Conservation (phyloP, 441 rosid species). For the Populus trichocarpa region DNA sequence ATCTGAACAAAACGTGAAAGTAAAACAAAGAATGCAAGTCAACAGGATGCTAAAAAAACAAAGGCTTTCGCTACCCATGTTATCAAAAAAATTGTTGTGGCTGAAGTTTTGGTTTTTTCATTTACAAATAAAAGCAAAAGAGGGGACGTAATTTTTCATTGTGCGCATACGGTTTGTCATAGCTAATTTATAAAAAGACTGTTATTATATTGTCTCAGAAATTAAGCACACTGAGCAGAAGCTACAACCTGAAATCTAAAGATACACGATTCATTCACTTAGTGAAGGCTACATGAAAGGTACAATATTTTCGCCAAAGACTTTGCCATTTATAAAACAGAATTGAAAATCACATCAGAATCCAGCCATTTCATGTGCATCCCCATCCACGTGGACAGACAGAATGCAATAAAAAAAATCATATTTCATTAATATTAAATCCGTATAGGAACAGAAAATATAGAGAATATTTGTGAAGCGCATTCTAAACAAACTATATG, state of each 20-base stretch:
- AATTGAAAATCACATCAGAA: not conserved
- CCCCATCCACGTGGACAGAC: not conserved
- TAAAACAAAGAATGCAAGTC: constrained; percentile 2
- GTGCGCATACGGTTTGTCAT: not conserved
- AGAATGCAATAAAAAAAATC: not conserved
- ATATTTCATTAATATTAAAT: not conserved
- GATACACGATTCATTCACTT: not conserved
- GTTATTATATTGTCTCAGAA: not conserved
- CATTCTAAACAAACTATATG: not conserved
- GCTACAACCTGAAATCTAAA: not conserved
- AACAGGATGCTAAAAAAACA: not conserved
- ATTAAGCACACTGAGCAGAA: not conserved
- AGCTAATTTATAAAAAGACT: not conserved
- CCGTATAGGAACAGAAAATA: not conserved
- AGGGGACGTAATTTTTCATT: not conserved
- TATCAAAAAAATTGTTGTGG: not conserved
- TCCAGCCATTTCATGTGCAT: not conserved
- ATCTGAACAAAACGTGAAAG: constrained; percentile 44
- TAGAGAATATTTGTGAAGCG: not conserved
- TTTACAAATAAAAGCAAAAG: not conserved
- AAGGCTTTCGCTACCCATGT: not conserved
- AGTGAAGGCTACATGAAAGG: not conserved
- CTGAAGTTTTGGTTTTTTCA: not conserved
- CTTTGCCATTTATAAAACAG: not conserved
- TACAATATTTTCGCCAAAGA: not conserved